phyloP scores from a whole-genome alignment of 2,329 filamentous ascomycete species.

The Cadophora luteo-olivacea region DNA sequence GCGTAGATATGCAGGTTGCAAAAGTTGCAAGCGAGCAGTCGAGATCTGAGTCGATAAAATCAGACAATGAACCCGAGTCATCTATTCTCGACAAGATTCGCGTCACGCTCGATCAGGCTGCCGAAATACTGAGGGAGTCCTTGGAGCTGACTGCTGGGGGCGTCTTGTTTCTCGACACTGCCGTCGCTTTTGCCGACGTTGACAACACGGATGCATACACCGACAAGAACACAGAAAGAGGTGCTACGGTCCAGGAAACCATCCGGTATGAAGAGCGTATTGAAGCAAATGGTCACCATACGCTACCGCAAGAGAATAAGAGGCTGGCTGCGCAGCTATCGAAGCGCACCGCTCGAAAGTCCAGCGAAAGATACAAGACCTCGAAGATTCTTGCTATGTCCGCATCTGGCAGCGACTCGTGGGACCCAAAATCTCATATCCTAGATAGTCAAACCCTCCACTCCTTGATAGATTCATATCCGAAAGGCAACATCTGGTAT shows the following conservation, averaged over 20 bases:
- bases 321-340: slow-evolving; percentile 25
- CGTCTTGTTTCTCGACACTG: slow-evolving; percentile 41
- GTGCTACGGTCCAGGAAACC: slow-evolving; percentile 24
- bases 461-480: slow-evolving; percentile 39
- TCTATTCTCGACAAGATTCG: slow-evolving; percentile 41
- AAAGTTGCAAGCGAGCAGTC: background rate
- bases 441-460: slow-evolving; percentile 39
- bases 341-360: slow-evolving; percentile 28
- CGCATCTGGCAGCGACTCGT: slow-evolving; percentile 31
- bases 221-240: slow-evolving; percentile 28
- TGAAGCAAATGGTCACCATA: slow-evolving; percentile 7
- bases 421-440: slow-evolving; percentile 31
- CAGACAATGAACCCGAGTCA: slow-evolving; percentile 12
- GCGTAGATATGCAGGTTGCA: background rate
- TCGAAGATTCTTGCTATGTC: slow-evolving; percentile 41
- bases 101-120: slow-evolving; percentile 39
- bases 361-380: slow-evolving; percentile 33
- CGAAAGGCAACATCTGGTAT: slow-evolving; percentile 43
- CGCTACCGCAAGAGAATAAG: background rate
- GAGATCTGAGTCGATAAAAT: background rate
- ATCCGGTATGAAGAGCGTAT: slow-evolving; percentile 21
- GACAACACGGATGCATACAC: slow-evolving; percentile 25
- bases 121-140: slow-evolving; percentile 40
- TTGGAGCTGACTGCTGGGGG: slow-evolving; percentile 41
- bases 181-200: slow-evolving; percentile 33